Evolutionary conservation across 1,284 basidiomycete species (phyloP), one percentile per base, ranked within the genome.

Genomic region (Fomitiporia mediterranea): DNA sequence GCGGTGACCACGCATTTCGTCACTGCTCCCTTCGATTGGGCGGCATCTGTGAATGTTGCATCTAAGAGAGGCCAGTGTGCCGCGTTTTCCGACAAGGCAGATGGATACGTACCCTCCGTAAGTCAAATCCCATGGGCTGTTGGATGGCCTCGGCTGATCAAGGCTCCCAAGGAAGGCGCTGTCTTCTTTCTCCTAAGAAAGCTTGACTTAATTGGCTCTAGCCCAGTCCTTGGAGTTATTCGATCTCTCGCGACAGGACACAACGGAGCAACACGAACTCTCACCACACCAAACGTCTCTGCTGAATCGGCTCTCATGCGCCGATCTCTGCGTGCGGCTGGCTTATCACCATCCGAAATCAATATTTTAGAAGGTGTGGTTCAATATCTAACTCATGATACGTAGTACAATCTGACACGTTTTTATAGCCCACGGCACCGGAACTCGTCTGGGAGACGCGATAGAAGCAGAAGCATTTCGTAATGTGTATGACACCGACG

Each of bases 71-170:
- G 61, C 1, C 57, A 57, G n/a, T 62, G 57, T 32, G 34, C 53
- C 2, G 38, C 61, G 2, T 62, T 62, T 38, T 62, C 61, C 7
- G 35, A 51, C 4, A 39, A 59, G 21, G 61, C 61, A 11, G 61
- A 62, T 44, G 61, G 61, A 11, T 62, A 61, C 40, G 35, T 42
- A 8, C 60, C 60, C 15, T 61, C 60, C 6, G 61, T 62, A 42
- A 19, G 61, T 51, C 8, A 23, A 51, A 3, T 37, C n/a, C n/a
- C n/a, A n/a, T n/a, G n/a, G n/a, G n/a, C n/a, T n/a, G n/a, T n/a
- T n/a, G n/a, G n/a, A n/a, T n/a, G n/a, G n/a, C n/a, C n/a, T n/a
- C n/a, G n/a, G n/a, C n/a, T n/a, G n/a, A n/a, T n/a, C n/a, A n/a
- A n/a, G 11, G 35, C 7, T 40, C 5, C 25, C 19, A n/a, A 58